Evolutionary conservation across 1,139 yeast genomes (phyloP), one percentile per base, ranked within the genome.

Genomic region (Hansenula lynferdii): DNA sequence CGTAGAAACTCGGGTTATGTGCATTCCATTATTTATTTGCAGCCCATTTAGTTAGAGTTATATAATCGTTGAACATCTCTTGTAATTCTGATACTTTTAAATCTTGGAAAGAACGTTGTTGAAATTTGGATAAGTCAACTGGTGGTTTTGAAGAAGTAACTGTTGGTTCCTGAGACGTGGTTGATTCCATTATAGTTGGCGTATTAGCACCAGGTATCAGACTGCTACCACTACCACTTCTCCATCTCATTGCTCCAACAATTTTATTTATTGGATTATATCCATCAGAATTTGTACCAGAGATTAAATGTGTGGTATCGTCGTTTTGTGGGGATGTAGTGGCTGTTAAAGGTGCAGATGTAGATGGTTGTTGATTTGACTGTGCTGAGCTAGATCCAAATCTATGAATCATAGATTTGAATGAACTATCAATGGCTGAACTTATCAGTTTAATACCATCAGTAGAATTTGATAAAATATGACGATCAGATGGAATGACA

Each of bases 41-140:
- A 6, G 28, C 14, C 27, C 21, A 30, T 25, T 33, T 34, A 3
- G 28, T 33, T 25, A 47, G 24, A n/a, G 8, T 19, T 20, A 35
- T 36, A 42, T 63, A 63, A 35, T 57, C 59, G n/a, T 53, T 45
- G 40, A 56, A 59, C 43, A 64, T 42, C 27, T 54, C 54, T 23
- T 44, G 44, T 32, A 64, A 43, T 30, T 64, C 65, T 4, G 38
- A 34, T 6, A 64, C 38, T 2, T 53, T 54, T 41, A 63, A 37
- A 18, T 60, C 60, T 15, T 54, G 53, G 44, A 64, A 63, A 10
- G 43, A 14, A 20, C 44, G 49, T 5, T 44, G 45, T 18, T 48
- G 45, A 40, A 51, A 60, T 28, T 47, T 51, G 3, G 32, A 20
- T 18, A 42, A n/a, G 34, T 47, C 43, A 15, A 43, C 27, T 17